Percentiles rank a stretch among this genome's conserved stretches.
phyloP scores from a whole-genome alignment of 2,329 filamentous ascomycete species.

The Cladorrhinum sp. region DNA sequence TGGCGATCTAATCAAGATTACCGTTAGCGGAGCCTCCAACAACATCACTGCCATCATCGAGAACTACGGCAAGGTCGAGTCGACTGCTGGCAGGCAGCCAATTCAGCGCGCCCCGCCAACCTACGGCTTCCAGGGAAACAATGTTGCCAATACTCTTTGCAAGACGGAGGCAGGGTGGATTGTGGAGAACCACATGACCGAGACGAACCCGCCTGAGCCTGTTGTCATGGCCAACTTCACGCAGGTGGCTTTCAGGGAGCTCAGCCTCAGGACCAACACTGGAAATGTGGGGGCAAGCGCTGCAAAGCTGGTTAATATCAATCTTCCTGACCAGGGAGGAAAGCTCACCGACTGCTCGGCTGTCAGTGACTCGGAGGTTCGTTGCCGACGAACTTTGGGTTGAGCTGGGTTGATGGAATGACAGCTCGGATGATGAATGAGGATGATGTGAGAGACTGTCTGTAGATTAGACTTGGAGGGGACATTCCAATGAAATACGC shows the following conservation, averaged over 20 bases:
- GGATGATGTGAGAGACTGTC: background rate
- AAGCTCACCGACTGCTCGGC: background rate
- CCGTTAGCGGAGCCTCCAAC: background rate
- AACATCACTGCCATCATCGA: conserved; percentile 7
- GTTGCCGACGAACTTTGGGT: background rate
- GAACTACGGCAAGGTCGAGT: conserved; percentile 10
- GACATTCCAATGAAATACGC: background rate
- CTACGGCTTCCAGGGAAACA: background rate
- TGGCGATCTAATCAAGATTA: conserved; percentile 10
- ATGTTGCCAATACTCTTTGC: conserved; percentile 1
- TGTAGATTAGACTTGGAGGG: background rate
- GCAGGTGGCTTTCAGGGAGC: conserved; percentile 19
- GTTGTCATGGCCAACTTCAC: conserved; percentile 3
- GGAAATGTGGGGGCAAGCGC: background rate
- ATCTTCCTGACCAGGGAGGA: background rate
- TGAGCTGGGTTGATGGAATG: background rate
- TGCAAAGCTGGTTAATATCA: background rate
- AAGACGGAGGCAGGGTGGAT: conserved; percentile 1
- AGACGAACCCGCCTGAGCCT: conserved; percentile 1
- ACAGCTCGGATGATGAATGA: background rate
- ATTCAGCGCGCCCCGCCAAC: conserved; percentile 5
- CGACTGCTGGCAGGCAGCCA: background rate
- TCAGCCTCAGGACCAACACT: conserved; percentile 9
- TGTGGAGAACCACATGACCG: conserved; percentile 2
- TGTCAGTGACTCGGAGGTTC: background rate